phyloP scores from a whole-genome alignment of 306 rosid species.

The Abrus precatorius region DNA sequence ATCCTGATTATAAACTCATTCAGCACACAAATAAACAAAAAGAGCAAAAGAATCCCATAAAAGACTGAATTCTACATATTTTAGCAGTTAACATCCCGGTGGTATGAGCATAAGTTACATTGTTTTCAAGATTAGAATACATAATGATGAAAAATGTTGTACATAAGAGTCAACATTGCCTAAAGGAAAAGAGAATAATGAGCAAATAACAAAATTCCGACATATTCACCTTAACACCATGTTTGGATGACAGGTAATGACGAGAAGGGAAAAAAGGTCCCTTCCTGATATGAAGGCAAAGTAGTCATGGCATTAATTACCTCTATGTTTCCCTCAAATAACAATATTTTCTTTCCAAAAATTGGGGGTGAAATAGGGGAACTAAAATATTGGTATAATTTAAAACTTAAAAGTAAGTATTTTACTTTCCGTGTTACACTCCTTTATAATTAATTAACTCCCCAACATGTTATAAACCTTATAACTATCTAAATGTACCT shows the following conservation, averaged over 20 bases:
- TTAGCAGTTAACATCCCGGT: conserved; percentile 9
- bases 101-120: conserved; percentile 6
- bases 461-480: background rate
- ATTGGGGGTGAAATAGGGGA: background rate
- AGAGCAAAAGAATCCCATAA: conserved; percentile 8
- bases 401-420: conserved; percentile 2
- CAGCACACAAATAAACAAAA: conserved; percentile 3
- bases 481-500: conserved; percentile 8
- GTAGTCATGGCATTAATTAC: background rate
- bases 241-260: background rate
- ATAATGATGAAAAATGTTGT: background rate
- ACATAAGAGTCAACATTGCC: background rate
- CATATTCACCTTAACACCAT: background rate
- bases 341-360: background rate
- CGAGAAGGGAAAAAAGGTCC: background rate
- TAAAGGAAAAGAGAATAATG: background rate
- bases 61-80: conserved; percentile 6
- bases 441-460: background rate
- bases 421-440: conserved; percentile 8
- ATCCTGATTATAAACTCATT: conserved; percentile 4
- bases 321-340: no score
- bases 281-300: background rate
- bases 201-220: conserved; percentile 31
- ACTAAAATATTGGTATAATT: background rate
- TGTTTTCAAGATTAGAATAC: conserved; percentile 14